A percentile compares a stretch with the other conserved stretches of the same genome.
These are phyloP conservation scores for Persicaria tinctoria DNA, from an alignment of 148 eudicot genomes.

Conservation along the genomic window DNA sequence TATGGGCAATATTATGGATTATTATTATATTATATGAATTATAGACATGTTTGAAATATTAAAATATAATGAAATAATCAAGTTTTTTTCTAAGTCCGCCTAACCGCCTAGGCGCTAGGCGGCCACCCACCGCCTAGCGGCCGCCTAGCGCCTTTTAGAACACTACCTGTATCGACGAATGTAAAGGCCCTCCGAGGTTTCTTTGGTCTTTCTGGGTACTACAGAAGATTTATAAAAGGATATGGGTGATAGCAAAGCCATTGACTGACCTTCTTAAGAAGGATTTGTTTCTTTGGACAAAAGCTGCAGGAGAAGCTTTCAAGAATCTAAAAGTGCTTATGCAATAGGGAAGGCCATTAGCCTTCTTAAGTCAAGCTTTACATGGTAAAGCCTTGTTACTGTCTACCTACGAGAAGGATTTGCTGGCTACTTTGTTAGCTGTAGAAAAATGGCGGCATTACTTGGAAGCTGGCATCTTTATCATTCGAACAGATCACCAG, in stretches of 20 bases:
- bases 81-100: no score
- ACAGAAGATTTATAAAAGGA: conserved; percentile 3
- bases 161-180: not conserved
- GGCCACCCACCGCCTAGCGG: no score
- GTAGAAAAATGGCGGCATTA: conserved; percentile 13
- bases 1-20: no score
- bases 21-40: no score
- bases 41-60: no score
- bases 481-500: not conserved
- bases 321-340: not conserved
- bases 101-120: no score
- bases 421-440: conserved; percentile 9
- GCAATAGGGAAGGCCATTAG: conserved; percentile 7
- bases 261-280: not conserved
- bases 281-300: not conserved
- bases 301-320: not conserved
- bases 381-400: not conserved
- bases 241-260: not conserved
- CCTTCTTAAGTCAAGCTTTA: conserved; percentile 7
- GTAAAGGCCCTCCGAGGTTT: not conserved
- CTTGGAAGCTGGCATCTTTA: not conserved
- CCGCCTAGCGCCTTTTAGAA: no score
- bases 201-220: not conserved
- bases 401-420: conserved; percentile 17
- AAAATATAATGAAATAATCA: no score